phyloP scores from a whole-genome alignment of 106 monocot genomes.

The Dactylorhiza incarnata region DNA sequence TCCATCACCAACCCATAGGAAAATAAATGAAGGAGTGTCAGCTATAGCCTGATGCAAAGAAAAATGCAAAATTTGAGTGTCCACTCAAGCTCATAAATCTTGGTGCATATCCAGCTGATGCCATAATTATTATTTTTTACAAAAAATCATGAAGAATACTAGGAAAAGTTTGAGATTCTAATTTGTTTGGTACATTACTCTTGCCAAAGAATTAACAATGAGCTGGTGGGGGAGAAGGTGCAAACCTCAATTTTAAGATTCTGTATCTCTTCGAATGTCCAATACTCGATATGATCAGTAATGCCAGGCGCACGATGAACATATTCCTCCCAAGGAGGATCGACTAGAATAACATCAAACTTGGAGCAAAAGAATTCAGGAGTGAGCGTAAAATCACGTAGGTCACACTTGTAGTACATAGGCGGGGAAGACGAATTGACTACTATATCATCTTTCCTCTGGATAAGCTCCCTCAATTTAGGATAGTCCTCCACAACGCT shows the following conservation, averaged over 20 bases:
- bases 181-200: too few relatives aligned
- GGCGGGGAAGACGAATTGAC: slow-evolving; percentile 70
- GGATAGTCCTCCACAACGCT: slow-evolving; percentile 97
- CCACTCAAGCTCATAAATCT: too few relatives aligned
- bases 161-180: too few relatives aligned
- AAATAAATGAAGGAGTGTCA: slow-evolving; percentile 97
- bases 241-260: slow-evolving; percentile 73
- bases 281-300: slow-evolving; percentile 84
- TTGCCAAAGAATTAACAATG: background rate
- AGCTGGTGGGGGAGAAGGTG: background rate
- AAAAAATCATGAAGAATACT: background rate
- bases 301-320: slow-evolving; percentile 96
- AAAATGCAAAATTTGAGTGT: slow-evolving; percentile 2
- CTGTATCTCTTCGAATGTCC: slow-evolving; percentile 89
- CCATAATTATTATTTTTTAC: background rate
- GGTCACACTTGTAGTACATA: slow-evolving; percentile 86
- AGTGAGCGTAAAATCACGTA: slow-evolving; percentile 55
- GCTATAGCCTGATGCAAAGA: slow-evolving; percentile 71
- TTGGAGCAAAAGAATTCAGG: slow-evolving; percentile 94
- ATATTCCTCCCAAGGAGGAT: slow-evolving; percentile 99
- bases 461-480: slow-evolving; percentile 94
- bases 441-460: slow-evolving; percentile 98
- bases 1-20: slow-evolving; percentile 99
- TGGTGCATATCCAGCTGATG: background rate
- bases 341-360: slow-evolving; percentile 99